Conservation (phyloP, 2,329 filamentous ascomycete species). For the Penicillium sp. region DNA sequence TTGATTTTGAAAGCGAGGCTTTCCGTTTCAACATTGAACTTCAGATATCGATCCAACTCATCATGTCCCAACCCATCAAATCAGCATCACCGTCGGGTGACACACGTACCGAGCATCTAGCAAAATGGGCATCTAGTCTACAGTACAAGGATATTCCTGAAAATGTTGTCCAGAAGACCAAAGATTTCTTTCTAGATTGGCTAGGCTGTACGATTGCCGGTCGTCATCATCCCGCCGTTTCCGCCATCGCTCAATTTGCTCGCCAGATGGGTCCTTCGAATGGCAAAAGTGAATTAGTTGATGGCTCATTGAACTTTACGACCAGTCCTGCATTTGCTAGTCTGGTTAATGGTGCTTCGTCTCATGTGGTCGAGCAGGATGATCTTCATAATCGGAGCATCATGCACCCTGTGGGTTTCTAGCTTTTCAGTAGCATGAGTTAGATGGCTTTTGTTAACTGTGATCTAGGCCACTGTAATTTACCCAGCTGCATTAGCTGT, state of each 20-base stretch:
- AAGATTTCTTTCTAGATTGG: constrained; percentile 33
- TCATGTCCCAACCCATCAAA: neutral
- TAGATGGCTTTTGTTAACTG: constrained; percentile 1
- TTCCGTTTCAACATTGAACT: neutral
- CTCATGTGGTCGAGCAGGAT: constrained; percentile 36
- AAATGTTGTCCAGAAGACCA: constrained; percentile 30
- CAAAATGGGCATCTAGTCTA: constrained; percentile 21
- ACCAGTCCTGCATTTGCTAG: constrained; percentile 32
- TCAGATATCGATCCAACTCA: neutral
- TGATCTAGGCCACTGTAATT: constrained; percentile 28
- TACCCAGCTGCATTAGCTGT: constrained; percentile 32
- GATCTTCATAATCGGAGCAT: constrained; percentile 36
- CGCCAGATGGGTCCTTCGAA: constrained; percentile 28
- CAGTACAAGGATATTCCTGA: constrained; percentile 23
- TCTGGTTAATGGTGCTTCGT: constrained; percentile 31
- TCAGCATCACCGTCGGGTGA: neutral
- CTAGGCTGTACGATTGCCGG: constrained; percentile 33
- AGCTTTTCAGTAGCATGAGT: neutral
- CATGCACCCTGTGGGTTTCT: constrained; percentile 30
- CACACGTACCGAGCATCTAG: constrained; percentile 23
- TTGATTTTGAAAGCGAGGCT: neutral
- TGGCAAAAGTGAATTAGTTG: constrained; percentile 30
- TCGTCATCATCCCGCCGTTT: constrained; percentile 27
- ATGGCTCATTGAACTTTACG: constrained; percentile 20
- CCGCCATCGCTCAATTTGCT: constrained; percentile 24